phyloP scores from a whole-genome alignment of 2,329 filamentous ascomycete genomes.

The Fusarium duplospermum region DNA sequence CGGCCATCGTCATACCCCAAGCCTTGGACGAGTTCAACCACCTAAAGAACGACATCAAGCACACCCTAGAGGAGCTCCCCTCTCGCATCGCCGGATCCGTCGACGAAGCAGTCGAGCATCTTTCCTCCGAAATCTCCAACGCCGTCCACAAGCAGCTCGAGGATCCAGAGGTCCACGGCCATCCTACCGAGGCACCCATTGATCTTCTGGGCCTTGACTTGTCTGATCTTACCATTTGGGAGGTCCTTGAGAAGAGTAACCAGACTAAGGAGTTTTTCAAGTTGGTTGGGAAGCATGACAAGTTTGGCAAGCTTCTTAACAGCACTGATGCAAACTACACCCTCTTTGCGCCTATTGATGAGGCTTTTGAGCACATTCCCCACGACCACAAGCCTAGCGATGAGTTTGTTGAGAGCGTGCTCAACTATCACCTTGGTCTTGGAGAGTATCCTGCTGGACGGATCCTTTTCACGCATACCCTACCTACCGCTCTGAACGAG shows the following conservation, averaged over 20 bases:
- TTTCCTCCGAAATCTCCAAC: conserved; percentile 19
- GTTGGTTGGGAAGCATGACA: conserved; percentile 77
- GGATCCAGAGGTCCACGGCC: conserved; percentile 11
- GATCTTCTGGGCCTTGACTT: conserved; percentile 45
- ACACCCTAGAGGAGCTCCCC: conserved; percentile 16
- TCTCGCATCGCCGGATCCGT: conserved; percentile 16
- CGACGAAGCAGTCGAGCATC: conserved; percentile 28
- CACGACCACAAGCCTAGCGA: conserved; percentile 71
- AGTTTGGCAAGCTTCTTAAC: conserved; percentile 80
- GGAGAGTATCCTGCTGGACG: conserved; percentile 74
- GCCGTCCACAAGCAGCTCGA: conserved; percentile 24
- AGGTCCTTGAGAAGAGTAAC: conserved; percentile 80
- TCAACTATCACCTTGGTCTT: conserved; percentile 80
- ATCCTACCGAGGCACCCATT: neutral
- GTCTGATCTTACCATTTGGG: conserved; percentile 79
- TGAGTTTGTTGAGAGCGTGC: conserved; percentile 74
- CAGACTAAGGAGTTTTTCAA: conserved; percentile 82
- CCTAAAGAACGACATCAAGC: conserved; percentile 20
- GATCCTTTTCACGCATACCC: conserved; percentile 77
- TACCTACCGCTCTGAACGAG: conserved; percentile 75
- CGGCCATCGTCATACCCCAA: conserved; percentile 36
- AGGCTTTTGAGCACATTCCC: conserved; percentile 75
- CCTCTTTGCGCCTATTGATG: conserved; percentile 82
- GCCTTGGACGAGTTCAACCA: neutral
- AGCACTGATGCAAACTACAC: conserved; percentile 80